Percentiles rank a stretch among this genome's conserved stretches.
phyloP scores from a whole-genome alignment of 208 protist species.

The Acanthamoeba triangularis region DNA sequence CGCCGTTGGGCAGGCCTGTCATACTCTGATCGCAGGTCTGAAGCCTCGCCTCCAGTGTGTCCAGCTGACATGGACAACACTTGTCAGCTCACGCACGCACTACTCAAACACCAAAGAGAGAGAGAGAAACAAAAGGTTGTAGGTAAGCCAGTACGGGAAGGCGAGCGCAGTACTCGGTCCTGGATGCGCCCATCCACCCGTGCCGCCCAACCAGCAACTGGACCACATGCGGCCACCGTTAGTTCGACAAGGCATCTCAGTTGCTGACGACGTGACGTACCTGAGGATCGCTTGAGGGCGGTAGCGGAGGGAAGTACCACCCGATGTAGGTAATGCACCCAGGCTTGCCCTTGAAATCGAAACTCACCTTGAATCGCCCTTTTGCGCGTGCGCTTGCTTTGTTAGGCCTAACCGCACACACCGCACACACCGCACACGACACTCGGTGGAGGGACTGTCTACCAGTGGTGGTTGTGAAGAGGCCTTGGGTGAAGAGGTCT shows the following conservation, averaged over 20 bases:
- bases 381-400: neutral
- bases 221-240: too few species aligned
- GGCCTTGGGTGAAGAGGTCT: neutral
- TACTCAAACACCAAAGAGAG: too few species aligned
- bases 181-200: neutral
- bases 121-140: neutral
- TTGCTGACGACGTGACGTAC: neutral
- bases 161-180: neutral
- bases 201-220: neutral
- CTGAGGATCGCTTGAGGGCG: neutral
- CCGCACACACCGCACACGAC: too few species aligned
- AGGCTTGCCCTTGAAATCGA: neutral
- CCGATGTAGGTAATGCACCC: neutral
- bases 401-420: too few species aligned
- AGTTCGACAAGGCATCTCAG: too few species aligned
- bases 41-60: neutral
- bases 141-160: too few species aligned
- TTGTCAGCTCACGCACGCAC: neutral
- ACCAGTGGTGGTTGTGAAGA: neutral
- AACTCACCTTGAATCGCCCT: neutral
- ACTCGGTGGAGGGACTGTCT: neutral
- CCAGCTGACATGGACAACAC: neutral
- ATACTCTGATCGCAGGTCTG: slow-evolving; percentile 12
- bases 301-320: neutral
- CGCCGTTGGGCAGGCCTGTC: neutral